Percentiles rank a stretch among this genome's conserved stretches.
Conservation (phyloP, 2,329 filamentous ascomycete species). For the Calonectria honghensis region DNA sequence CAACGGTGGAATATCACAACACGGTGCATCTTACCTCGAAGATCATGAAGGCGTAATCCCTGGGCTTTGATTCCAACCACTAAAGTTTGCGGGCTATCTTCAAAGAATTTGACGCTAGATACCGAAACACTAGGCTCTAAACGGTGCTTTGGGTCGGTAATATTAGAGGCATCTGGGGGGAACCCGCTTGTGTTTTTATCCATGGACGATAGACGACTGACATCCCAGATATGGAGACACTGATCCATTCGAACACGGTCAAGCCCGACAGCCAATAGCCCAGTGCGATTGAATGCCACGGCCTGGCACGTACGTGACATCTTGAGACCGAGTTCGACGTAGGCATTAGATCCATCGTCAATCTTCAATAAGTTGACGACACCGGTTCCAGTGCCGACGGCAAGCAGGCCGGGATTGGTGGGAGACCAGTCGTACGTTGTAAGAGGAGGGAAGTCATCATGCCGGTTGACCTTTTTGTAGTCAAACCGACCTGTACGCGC, state of each 20-base stretch:
- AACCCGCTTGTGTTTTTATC: constrained; percentile 70
- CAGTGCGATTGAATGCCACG: constrained; percentile 84
- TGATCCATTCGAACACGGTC: constrained; percentile 89
- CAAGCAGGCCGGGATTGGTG: constrained; percentile 78
- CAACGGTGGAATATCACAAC: neutral
- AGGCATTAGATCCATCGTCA: constrained; percentile 80
- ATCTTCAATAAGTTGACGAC: constrained; percentile 85
- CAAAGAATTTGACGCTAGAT: constrained; percentile 88
- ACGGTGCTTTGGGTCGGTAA: constrained; percentile 75
- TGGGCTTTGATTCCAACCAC: constrained; percentile 85
- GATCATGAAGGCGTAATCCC: constrained; percentile 84
- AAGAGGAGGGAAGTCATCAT: constrained; percentile 78
- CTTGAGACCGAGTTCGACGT: constrained; percentile 81
- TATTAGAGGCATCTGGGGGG: constrained; percentile 66
- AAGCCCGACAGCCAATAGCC: constrained; percentile 84
- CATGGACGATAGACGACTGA: constrained; percentile 76
- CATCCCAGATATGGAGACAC: constrained; percentile 89
- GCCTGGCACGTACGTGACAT: constrained; percentile 87
- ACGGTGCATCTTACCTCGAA: constrained; percentile 75
- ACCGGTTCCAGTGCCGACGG: constrained; percentile 84
- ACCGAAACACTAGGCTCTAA: constrained; percentile 83
- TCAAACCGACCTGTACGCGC: constrained; percentile 75
- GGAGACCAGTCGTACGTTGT: constrained; percentile 82
- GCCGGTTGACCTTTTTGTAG: constrained; percentile 73
- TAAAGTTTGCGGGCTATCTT: constrained; percentile 83